Conservation (phyloP, 306 rosid species). For the Gynostemma pentaphyllum region DNA sequence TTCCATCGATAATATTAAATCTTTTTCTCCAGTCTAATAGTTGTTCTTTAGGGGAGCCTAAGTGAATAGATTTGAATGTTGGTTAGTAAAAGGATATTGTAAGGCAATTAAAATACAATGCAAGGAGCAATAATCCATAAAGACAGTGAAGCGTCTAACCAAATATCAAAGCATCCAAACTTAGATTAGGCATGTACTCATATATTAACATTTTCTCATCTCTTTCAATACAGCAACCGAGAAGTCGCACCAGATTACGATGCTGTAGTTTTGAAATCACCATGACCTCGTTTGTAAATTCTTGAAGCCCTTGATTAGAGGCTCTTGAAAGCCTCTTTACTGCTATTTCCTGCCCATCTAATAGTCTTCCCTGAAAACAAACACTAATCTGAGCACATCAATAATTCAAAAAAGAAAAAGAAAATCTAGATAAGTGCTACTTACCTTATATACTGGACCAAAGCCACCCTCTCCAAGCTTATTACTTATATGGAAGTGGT, state of each 20-base stretch:
- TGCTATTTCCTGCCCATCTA: conserved; percentile 31
- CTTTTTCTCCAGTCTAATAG: background rate
- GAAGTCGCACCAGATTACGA: conserved; percentile 34
- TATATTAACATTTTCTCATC: conserved; percentile 31
- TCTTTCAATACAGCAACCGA: conserved; percentile 35
- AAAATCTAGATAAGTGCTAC: background rate
- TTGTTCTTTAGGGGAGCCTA: background rate
- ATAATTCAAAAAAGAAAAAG: background rate
- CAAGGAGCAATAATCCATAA: background rate
- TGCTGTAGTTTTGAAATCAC: conserved; percentile 42
- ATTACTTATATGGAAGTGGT: conserved; percentile 18
- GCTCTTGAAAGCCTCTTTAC: conserved; percentile 30
- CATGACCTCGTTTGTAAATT: conserved; percentile 32
- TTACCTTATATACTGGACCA: conserved; percentile 1
- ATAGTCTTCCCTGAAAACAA: conserved; percentile 18
- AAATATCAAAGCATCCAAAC: conserved; percentile 34
- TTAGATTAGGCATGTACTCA: conserved; percentile 38
- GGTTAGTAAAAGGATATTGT: background rate
- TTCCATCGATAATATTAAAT: background rate
- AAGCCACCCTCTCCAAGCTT: conserved; percentile 20
- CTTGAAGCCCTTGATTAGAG: conserved; percentile 33
- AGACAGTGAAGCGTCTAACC: conserved; percentile 7
- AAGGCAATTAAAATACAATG: background rate
- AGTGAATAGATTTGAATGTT: background rate
- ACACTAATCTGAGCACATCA: background rate